phyloP scores from a whole-genome alignment of 2,329 filamentous ascomycete species.

The Verticillium nubilum region DNA sequence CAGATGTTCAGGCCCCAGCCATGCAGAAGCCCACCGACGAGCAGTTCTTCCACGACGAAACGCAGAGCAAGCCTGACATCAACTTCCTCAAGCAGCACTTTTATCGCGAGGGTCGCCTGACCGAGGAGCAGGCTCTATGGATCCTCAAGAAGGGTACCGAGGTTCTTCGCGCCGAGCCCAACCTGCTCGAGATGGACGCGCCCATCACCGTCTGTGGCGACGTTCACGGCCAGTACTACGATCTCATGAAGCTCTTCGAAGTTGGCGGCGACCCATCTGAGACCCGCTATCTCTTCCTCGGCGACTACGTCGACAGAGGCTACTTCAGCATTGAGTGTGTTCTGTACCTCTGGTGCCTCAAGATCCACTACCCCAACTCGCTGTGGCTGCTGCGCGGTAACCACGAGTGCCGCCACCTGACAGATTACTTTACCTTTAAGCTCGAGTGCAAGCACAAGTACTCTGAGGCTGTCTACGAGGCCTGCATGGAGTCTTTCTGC shows the following conservation, averaged over 20 bases:
- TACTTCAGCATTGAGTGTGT: constrained; percentile 99
- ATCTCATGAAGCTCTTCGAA: constrained; percentile 99
- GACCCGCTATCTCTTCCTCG: constrained; percentile 93
- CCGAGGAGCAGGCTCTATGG: constrained; percentile 94
- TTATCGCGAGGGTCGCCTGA: constrained; percentile 93
- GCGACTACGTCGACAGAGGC: constrained; percentile 95
- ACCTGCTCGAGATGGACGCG: constrained; percentile 97
- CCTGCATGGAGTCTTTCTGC: constrained; percentile 98
- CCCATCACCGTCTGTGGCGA: constrained; percentile 98
- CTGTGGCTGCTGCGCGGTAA: constrained; percentile 97
- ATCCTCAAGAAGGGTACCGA: constrained; percentile 87
- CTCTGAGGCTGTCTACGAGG: constrained; percentile 91
- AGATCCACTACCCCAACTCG: constrained; percentile 98
- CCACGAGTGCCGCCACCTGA: constrained; percentile 97
- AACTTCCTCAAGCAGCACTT: constrained; percentile 97
- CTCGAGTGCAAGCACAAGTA: constrained; percentile 99
- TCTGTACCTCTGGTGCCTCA: constrained; percentile 93
- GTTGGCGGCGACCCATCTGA: constrained; percentile 95
- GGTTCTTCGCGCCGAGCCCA: constrained; percentile 83
- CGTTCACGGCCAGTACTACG: constrained; percentile 98
- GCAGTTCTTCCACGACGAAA: constrained; percentile 85
- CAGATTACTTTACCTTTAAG: constrained; percentile 99
- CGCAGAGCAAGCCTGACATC: constrained; percentile 84
- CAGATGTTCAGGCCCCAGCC: constrained; percentile 96
- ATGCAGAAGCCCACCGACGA: constrained; percentile 89